Conservation (phyloP, 768 basidiomycete species). For the Tephrocybe rancida region DNA sequence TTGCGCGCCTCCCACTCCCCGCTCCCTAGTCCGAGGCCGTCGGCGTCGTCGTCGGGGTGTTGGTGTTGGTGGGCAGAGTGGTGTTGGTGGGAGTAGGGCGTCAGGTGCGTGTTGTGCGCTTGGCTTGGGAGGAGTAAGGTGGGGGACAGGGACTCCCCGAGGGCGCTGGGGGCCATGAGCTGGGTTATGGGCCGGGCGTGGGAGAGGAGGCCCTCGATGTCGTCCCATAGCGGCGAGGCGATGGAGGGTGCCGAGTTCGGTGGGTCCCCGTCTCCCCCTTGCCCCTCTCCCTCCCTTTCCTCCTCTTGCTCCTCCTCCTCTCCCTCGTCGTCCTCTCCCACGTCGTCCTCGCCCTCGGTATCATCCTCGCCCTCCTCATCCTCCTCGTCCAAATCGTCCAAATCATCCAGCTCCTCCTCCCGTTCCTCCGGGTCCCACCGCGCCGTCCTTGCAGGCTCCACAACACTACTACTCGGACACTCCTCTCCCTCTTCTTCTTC, state of each 20-base stretch:
- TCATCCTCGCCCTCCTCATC: neutral
- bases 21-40: neutral
- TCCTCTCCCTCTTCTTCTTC: conserved; percentile 14
- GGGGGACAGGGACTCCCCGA: conserved; percentile 27
- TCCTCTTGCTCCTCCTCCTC: neutral
- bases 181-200: neutral
- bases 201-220: conserved; percentile 15
- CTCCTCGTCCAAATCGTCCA: neutral
- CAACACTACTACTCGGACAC: conserved; percentile 15
- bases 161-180: conserved; percentile 16
- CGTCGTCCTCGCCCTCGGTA: neutral
- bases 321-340: neutral
- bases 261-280: neutral
- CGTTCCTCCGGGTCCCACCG: conserved; percentile 18
- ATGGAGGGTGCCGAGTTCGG: neutral
- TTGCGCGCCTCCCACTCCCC: conserved; percentile 26
- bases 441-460: conserved; percentile 22
- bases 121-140: conserved; percentile 24
- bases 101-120: no score
- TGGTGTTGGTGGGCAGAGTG: neutral
- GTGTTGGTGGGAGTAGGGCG: neutral
- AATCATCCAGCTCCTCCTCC: conserved; percentile 9
- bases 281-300: neutral
- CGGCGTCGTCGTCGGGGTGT: neutral
- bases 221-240: conserved; percentile 15